Evolutionary conservation across 257 asterid species (phyloP).

Genomic region (Ophiorrhiza pumila): DNA sequence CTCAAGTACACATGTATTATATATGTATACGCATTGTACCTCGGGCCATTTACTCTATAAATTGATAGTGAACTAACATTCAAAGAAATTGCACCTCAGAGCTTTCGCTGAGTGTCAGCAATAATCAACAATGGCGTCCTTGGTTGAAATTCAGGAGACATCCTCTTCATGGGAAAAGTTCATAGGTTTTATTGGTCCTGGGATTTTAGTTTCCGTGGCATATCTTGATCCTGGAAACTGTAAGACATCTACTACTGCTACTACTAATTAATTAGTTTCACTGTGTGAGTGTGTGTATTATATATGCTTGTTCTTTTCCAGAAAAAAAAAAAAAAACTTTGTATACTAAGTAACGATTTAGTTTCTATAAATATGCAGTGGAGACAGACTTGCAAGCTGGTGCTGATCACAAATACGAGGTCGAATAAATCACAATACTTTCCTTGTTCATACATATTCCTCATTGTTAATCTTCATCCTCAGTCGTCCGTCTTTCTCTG

Average conservation of each 20-base stretch:
- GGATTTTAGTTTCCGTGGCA: slow-evolving; percentile 90
- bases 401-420: slow-evolving; percentile 83
- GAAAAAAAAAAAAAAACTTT: no score
- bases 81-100: neutral
- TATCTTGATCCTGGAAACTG: slow-evolving; percentile 96
- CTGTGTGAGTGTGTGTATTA: neutral
- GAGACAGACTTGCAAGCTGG: slow-evolving; percentile 84
- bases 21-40: no score
- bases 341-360: no score
- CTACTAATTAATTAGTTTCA: neutral
- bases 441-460: neutral
- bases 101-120: neutral
- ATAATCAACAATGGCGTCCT: slow-evolving; percentile 17
- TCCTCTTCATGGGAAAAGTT: slow-evolving; percentile 64
- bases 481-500: neutral
- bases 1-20: no score
- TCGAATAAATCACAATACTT: slow-evolving; percentile 25
- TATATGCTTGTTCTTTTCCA: no score
- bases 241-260: slow-evolving; percentile 29
- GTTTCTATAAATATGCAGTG: slow-evolving; percentile 35
- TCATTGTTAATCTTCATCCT: neutral
- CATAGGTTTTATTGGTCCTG: slow-evolving; percentile 78
- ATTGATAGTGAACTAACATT: neutral
- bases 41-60: no score
- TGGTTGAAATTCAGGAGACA: slow-evolving; percentile 14